Evolutionary conservation across 306 rosid species (phyloP), one percentile per base, ranked within the genome.

Genomic region (Malus domestica): DNA sequence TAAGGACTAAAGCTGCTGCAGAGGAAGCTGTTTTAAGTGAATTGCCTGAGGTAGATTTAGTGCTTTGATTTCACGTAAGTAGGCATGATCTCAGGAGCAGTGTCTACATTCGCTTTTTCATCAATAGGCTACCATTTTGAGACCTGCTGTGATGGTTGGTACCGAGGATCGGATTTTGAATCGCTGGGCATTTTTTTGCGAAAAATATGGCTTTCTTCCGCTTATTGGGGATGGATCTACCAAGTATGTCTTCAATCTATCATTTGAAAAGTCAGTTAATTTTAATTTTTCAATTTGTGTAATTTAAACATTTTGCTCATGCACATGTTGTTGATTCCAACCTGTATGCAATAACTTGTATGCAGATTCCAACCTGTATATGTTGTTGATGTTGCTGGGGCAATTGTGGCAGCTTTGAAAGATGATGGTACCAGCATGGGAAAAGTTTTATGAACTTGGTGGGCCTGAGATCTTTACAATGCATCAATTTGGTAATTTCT

Each of bases 371-470:
- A 92, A 80, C 99, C 99, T 68, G 99, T 89, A 57, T 96, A 96
- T 83, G 98, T 96, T 80, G 85, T 80, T 78, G 99, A 96, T 80
- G 97, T 89, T 60, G 99, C 99, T 54, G 85, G 80, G 80, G 98
- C 96, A 81, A 76, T 90, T 25, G 85, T 92, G 74, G 72, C 97
- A 54, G 88, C 92, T 80, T 84, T 96, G 92, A 91, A 83, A 87
- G 98, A 96, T 83, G 96, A 92, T 81, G 99, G 99, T 42, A 57
- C 88, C 72, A 96, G 99, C 84, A 92, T 90, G 91, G 98, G 99
- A 75, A 90, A 90, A 84, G 69, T n/a, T 81, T 79, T 96, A 90
- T 86, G 99, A 96, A 84, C 81, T 96, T 79, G 98, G 98, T 68
- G 99, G 99, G 32, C 98, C 98, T 12, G 98, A 96, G 42, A 58